Evolutionary conservation across 2,329 filamentous ascomycete genomes (phyloP).

Genomic region (Whalleya microplaca): DNA sequence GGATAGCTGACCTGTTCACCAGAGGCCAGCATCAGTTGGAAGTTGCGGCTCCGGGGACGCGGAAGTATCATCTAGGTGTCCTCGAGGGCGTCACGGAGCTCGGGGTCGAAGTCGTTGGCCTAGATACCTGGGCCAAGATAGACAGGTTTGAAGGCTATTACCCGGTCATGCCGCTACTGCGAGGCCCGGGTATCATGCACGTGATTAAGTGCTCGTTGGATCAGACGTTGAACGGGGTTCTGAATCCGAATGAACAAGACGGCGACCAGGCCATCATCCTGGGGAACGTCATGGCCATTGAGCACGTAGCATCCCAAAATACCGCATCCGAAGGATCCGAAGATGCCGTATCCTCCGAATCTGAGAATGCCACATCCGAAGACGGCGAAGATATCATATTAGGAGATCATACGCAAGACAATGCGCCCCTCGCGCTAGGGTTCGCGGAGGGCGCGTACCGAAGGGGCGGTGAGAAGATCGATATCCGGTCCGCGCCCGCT

Average conservation of each 20-base stretch:
- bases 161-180: conserved; percentile 51
- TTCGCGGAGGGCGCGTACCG: conserved; percentile 28
- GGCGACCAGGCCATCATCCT: conserved; percentile 25
- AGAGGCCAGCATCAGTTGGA: conserved; percentile 44
- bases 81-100: conserved; percentile 43
- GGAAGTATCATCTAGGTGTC: conserved; percentile 37
- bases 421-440: conserved; percentile 19
- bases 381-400: conserved; percentile 24
- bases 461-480: conserved; percentile 18
- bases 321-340: too few species aligned
- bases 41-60: too few species aligned
- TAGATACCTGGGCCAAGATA: conserved; percentile 5
- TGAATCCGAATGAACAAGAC: conserved; percentile 11
- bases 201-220: conserved; percentile 35
- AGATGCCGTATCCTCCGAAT: too few species aligned
- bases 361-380: too few species aligned
- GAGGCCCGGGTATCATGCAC: conserved; percentile 56
- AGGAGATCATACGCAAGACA: conserved; percentile 6
- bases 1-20: conserved; percentile 56
- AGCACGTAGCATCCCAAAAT: too few species aligned
- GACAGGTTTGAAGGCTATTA: conserved; percentile 22
- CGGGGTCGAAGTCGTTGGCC: conserved; percentile 22
- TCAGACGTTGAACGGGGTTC: conserved; percentile 3
- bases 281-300: conserved; percentile 25
- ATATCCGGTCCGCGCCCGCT: conserved; percentile 11